Evolutionary conservation across 768 basidiomycete species (phyloP).

Genomic region (Lyophyllum semitale): DNA sequence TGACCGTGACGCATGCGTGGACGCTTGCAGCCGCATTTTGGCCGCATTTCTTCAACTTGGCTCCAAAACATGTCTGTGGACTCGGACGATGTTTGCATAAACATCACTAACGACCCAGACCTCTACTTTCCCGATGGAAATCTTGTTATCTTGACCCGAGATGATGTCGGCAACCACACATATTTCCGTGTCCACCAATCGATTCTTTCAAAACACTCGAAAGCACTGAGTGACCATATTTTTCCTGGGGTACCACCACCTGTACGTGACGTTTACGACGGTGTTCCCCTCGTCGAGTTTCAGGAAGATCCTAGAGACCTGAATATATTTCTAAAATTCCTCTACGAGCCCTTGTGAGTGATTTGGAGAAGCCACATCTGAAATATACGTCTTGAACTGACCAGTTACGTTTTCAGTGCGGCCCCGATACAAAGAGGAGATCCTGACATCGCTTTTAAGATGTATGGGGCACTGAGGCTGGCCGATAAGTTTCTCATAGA

Average conservation of each 20-base stretch:
- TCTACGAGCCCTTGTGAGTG: conserved; percentile 28
- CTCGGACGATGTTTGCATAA: conserved; percentile 24
- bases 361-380: background rate
- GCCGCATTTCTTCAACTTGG: background rate
- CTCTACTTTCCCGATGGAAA: conserved; percentile 27
- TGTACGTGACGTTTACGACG: conserved; percentile 22
- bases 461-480: conserved; percentile 25
- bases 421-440: conserved; percentile 26
- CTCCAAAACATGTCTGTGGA: conserved; percentile 23
- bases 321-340: conserved; percentile 26
- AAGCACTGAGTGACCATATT: conserved; percentile 26
- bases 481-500: conserved; percentile 25
- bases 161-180: conserved; percentile 24
- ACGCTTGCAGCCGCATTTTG: no score
- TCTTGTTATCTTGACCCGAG: conserved; percentile 25
- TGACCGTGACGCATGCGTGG: background rate
- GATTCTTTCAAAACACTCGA: conserved; percentile 27
- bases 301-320: conserved; percentile 26
- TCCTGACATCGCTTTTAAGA: conserved; percentile 25
- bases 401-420: conserved; percentile 20
- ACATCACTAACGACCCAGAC: conserved; percentile 26
- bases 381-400: conserved; percentile 8
- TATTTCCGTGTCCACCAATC: conserved; percentile 28
- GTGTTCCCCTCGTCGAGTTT: conserved; percentile 26
- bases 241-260: conserved; percentile 16